phyloP scores from a whole-genome alignment of 139 green algal species.

The Coccomyxa sp. region DNA sequence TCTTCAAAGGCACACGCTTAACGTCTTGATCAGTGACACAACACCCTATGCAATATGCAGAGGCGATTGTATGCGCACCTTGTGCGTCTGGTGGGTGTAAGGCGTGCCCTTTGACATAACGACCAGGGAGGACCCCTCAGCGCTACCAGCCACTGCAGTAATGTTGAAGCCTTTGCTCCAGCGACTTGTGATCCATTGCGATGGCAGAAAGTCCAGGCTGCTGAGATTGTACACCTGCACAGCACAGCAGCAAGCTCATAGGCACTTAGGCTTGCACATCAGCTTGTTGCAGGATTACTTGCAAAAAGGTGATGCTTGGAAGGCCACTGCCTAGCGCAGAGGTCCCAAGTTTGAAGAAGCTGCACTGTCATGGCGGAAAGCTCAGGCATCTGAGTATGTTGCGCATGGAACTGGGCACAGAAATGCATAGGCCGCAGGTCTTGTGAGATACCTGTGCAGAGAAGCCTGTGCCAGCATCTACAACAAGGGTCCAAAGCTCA shows the following conservation, averaged over 20 bases:
- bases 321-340: too few relatives aligned
- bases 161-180: conserved; percentile 99
- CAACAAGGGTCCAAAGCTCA: conserved; percentile 96
- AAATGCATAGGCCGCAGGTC: too few relatives aligned
- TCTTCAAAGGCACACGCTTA: too few relatives aligned
- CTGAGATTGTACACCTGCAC: conserved; percentile 74
- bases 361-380: too few relatives aligned
- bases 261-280: too few relatives aligned
- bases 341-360: too few relatives aligned
- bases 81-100: conserved; percentile 99
- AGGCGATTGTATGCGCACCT: conserved; percentile 49
- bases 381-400: too few relatives aligned
- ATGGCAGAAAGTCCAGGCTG: conserved; percentile 89
- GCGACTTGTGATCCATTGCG: conserved; percentile 99
- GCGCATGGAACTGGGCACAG: too few relatives aligned
- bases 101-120: conserved; percentile 95
- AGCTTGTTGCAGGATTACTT: too few relatives aligned
- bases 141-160: conserved; percentile 91
- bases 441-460: conserved; percentile 68
- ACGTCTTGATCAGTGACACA: too few relatives aligned
- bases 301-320: too few relatives aligned
- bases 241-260: not conserved
- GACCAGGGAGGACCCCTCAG: conserved; percentile 70
- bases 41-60: too few relatives aligned
- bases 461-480: conserved; percentile 95